Evolutionary conservation across 2,329 filamentous ascomycete species (phyloP).

Genomic region (Rutstroemia sp.): DNA sequence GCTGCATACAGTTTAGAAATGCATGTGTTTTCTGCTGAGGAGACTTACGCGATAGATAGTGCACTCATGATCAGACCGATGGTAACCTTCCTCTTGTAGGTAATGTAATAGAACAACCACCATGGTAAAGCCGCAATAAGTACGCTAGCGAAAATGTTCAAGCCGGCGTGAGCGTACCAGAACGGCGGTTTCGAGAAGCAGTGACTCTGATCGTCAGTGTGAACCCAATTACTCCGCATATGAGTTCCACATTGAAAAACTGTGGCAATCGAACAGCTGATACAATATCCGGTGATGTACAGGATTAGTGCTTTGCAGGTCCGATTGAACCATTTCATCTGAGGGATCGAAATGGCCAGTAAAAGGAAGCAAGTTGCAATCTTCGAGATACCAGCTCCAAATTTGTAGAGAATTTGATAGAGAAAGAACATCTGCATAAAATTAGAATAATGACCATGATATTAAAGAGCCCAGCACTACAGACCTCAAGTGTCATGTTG

Average conservation of each 20-base stretch:
- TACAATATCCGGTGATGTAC: conserved; percentile 7
- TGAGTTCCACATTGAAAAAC: conserved; percentile 13
- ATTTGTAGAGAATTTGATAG: conserved; percentile 15
- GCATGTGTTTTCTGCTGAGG: too few species aligned
- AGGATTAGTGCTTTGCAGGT: conserved; percentile 10
- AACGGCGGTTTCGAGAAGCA: conserved; percentile 14
- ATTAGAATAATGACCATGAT: not conserved
- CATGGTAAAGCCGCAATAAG: conserved; percentile 5
- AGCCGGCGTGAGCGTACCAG: conserved; percentile 12
- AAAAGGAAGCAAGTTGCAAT: conserved; percentile 12
- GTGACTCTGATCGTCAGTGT: conserved; percentile 6
- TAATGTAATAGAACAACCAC: conserved; percentile 10
- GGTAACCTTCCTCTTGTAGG: conserved; percentile 11
- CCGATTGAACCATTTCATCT: conserved; percentile 10
- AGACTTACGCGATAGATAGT: conserved; percentile 8
- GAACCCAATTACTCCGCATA: conserved; percentile 11
- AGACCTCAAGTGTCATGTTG: not conserved
- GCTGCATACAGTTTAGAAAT: not conserved
- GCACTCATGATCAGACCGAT: conserved; percentile 10
- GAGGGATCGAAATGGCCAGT: conserved; percentile 13
- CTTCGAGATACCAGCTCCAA: conserved; percentile 12
- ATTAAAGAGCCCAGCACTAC: not conserved
- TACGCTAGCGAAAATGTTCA: conserved; percentile 11
- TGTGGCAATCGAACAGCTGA: conserved; percentile 10
- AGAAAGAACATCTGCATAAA: conserved; percentile 14